Evolutionary conservation across 1,139 yeast species (phyloP), one percentile per base, ranked within the genome.

Genomic region (Yamadazyma buinensis): DNA sequence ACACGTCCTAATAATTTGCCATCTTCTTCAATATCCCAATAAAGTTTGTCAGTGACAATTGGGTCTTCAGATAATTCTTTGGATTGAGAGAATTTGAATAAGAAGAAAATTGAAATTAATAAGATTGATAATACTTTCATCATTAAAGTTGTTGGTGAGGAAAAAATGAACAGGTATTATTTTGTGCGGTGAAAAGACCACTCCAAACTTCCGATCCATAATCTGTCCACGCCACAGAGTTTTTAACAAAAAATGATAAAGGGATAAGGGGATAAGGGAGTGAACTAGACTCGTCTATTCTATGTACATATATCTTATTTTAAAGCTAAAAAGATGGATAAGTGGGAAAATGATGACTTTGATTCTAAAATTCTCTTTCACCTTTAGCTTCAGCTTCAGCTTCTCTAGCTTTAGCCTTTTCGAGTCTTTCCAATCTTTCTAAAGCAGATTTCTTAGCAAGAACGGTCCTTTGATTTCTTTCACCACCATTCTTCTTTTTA

Each of bases 401-500:
- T 35, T 57, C 61, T 35, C 48, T 46, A 26, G 46, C 39, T 37
- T 55, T 54, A 47, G 52, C 55, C 30, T 41, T 48, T 42, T 64
- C 70, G 44, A 54, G 61, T 40, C 64, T 67, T 46, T 64, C 70
- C 40, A 60, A 50, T 51, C 80, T 70, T 47, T 76, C 66, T 45
- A 79, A 72, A n/a, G 86, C 84, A 36, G 68, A 65, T 65, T 77
- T 72, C 57, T 78, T 80, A 14, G 95, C 95, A 39, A 73, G 61
- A 34, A 75, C 79, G 29, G 83, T 80, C 52, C 73, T 77, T 41
- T 84, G 73, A 49, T 81, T 84, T 57, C 96, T 76, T 61, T 88
- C 96, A 54, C 97, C 96, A 26, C 97, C 97, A 49, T 78, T 69
- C 75, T 80, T 80, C 74, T 88, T 90, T 62, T 67, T 75, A 12